phyloP scores from a whole-genome alignment of 371 early-diverging fungal species.

The Mortierella sp. region DNA sequence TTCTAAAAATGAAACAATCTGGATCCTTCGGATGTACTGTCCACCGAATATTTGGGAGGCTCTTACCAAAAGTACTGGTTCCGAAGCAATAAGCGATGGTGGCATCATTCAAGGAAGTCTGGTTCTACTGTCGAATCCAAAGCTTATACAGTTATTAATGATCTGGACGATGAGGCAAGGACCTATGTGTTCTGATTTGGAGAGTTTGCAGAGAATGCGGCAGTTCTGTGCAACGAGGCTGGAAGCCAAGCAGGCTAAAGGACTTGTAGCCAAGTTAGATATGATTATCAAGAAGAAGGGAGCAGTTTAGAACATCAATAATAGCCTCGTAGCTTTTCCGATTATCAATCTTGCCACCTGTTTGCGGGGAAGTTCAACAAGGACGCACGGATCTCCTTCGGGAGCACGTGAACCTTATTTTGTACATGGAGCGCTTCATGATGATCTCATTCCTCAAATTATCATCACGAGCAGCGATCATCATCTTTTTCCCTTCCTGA shows the following conservation, averaged over 20 bases:
- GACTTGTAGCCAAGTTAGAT: conserved; percentile 35
- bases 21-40: conserved; percentile 24
- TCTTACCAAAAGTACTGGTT: background rate
- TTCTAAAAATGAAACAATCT: background rate
- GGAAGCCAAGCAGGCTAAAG: conserved; percentile 30
- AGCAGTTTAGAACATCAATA: too few relatives aligned
- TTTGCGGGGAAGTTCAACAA: too few relatives aligned
- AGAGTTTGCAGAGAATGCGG: conserved; percentile 21
- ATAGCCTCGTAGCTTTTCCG: too few relatives aligned
- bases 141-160: conserved; percentile 35
- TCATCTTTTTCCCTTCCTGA: too few relatives aligned
- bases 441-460: too few relatives aligned
- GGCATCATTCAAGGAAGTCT: background rate
- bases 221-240: conserved; percentile 35
- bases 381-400: background rate
- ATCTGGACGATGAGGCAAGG: conserved; percentile 44
- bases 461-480: too few relatives aligned
- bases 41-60: conserved; percentile 2
- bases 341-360: too few relatives aligned
- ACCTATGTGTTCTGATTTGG: conserved; percentile 33
- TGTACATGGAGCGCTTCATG: too few relatives aligned
- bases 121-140: conserved; percentile 23
- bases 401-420: conserved; percentile 1
- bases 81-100: background rate
- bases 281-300: conserved; percentile 28